phyloP scores from a whole-genome alignment of 306 rosid genomes.

The Boehmeria nivea region DNA sequence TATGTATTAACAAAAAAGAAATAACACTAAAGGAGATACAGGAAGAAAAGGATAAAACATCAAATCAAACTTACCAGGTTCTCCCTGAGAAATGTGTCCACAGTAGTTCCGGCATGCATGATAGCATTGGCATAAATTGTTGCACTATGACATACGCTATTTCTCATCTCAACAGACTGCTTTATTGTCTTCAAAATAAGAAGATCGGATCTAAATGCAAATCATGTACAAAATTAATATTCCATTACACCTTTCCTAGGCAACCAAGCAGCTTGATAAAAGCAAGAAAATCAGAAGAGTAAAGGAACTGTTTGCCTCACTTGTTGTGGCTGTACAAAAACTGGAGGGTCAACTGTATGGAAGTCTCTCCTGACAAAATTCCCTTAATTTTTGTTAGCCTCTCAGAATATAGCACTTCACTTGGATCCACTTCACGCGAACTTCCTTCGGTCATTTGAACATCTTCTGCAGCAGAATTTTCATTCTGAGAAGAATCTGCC shows the following conservation, averaged over 20 bases:
- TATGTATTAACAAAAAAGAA: slow-evolving; percentile 9
- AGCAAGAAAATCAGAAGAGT: slow-evolving; percentile 14
- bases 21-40: slow-evolving; percentile 2
- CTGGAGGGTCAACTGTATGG: slow-evolving; percentile 83
- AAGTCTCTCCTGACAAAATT: slow-evolving; percentile 90
- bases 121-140: slow-evolving; percentile 93
- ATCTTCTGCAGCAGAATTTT: slow-evolving; percentile 57
- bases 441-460: slow-evolving; percentile 77
- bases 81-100: slow-evolving; percentile 95
- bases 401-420: slow-evolving; percentile 68
- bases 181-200: slow-evolving; percentile 91
- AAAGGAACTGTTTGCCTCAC: slow-evolving; percentile 43
- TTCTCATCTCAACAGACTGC: slow-evolving; percentile 99
- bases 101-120: slow-evolving; percentile 98
- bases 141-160: slow-evolving; percentile 95
- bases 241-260: slow-evolving; percentile 2
- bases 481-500: slow-evolving; percentile 50
- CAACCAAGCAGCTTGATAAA: neutral
- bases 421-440: slow-evolving; percentile 60
- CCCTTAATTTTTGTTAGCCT: slow-evolving; percentile 78
- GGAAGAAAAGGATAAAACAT: neutral
- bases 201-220: slow-evolving; percentile 74
- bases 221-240: slow-evolving; percentile 18
- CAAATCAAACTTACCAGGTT: slow-evolving; percentile 56
- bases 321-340: slow-evolving; percentile 96